These are phyloP conservation scores for Pichia sp. DNA, from an alignment of 1,139 yeast species.

Conservation along the genomic window DNA sequence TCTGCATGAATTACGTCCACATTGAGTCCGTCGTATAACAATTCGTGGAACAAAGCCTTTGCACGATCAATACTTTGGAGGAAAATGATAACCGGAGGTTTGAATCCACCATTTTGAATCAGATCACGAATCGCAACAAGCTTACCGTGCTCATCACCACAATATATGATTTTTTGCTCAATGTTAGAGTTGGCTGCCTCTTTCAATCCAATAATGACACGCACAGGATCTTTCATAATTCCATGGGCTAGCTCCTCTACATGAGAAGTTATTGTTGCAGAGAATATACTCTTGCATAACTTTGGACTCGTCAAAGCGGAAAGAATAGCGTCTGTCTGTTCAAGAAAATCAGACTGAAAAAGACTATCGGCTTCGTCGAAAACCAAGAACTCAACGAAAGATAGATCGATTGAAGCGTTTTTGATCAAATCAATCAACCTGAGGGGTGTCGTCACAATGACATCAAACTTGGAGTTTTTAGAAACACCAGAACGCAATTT, in stretches of 20 bases:
- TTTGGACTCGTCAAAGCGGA: conserved; percentile 56
- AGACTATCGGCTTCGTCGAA: conserved; percentile 96
- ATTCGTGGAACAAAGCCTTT: conserved; percentile 88
- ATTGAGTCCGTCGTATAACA: conserved; percentile 82
- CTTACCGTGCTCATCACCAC: conserved; percentile 95
- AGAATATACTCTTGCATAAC: conserved; percentile 72
- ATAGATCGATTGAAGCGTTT: conserved; percentile 53
- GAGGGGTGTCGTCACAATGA: conserved; percentile 83
- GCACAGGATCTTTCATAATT: conserved; percentile 79
- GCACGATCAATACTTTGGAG: conserved; percentile 92
- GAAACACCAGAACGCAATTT: conserved; percentile 59
- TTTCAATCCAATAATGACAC: conserved; percentile 88
- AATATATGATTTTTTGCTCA: conserved; percentile 77
- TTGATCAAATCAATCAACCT: conserved; percentile 77
- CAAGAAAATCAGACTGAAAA: conserved; percentile 85
- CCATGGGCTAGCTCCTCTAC: conserved; percentile 85
- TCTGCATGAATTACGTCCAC: conserved; percentile 97
- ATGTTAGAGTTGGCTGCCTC: conserved; percentile 86
- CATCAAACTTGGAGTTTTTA: conserved; percentile 64
- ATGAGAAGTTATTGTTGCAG: conserved; percentile 93
- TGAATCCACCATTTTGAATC: conserved; percentile 78
- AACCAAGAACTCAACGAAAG: conserved; percentile 65
- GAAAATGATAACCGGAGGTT: conserved; percentile 90
- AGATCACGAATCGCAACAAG: conserved; percentile 85
- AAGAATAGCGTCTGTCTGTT: conserved; percentile 84